Evolutionary conservation across 768 basidiomycete genomes (phyloP).

Genomic region (Pulveroboletus sp.): DNA sequence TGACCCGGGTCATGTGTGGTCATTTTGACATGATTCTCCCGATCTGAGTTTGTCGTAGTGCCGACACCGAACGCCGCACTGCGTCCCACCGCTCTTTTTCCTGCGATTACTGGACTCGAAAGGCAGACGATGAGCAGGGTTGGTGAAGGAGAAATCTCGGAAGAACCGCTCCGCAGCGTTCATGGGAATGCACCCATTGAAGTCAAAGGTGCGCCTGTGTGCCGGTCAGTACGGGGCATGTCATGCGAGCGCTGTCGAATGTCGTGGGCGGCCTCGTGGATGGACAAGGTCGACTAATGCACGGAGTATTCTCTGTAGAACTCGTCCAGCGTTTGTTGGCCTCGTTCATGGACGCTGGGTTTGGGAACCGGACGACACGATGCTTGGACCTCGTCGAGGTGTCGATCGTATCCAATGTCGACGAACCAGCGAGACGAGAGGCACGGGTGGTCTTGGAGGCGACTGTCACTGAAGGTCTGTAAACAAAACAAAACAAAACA

Average conservation of each 20-base stretch:
- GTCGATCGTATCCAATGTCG: slow-evolving; percentile 33
- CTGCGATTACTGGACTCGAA: neutral
- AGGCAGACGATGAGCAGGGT: neutral
- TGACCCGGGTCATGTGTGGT: too few relatives aligned
- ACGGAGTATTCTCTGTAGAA: slow-evolving; percentile 17
- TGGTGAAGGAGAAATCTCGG: neutral
- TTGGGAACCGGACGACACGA: slow-evolving; percentile 12
- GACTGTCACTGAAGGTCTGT: slow-evolving; percentile 41
- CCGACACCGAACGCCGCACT: neutral
- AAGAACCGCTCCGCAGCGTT: neutral
- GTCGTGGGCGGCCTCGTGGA: too few relatives aligned
- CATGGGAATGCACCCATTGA: slow-evolving; percentile 19
- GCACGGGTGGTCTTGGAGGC: slow-evolving; percentile 39
- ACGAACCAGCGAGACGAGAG: slow-evolving; percentile 35
- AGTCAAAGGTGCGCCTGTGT: slow-evolving; percentile 18
- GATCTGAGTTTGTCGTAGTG: neutral
- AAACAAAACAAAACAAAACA: too few relatives aligned
- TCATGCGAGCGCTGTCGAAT: neutral
- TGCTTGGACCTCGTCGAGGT: slow-evolving; percentile 33
- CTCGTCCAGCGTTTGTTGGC: slow-evolving; percentile 36
- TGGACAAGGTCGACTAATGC: neutral
- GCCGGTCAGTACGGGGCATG: neutral
- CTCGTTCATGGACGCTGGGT: slow-evolving; percentile 25
- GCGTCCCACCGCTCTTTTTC: neutral
- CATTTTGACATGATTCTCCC: neutral